phyloP scores from a whole-genome alignment of 331 rosid genomes.

The Quercus tomentella region DNA sequence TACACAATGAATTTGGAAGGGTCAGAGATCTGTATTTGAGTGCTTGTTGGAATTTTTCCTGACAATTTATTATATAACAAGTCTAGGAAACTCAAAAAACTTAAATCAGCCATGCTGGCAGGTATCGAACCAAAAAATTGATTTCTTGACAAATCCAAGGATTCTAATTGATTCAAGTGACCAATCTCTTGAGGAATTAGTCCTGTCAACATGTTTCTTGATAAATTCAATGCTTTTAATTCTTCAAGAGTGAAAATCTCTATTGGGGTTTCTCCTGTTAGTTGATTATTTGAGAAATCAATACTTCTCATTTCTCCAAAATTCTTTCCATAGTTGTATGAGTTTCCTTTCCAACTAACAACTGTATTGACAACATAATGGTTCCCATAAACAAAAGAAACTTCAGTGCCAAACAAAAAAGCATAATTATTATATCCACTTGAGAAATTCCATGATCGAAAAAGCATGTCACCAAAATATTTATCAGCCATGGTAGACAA shows the following conservation, averaged over 20 bases:
- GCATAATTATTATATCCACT: too few species aligned
- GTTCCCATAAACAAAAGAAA: too few species aligned
- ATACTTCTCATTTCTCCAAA: not conserved
- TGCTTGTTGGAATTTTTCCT: not conserved
- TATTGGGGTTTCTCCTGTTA: not conserved
- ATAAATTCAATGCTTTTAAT: conserved; percentile 1
- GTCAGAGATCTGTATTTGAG: not conserved
- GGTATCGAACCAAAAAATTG: not conserved
- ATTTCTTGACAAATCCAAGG: conserved; percentile 4
- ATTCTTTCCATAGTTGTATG: not conserved
- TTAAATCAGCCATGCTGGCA: not conserved
- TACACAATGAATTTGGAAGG: not conserved
- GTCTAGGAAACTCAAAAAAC: not conserved
- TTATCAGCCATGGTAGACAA: too few species aligned
- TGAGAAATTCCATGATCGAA: too few species aligned
- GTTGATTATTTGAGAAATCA: conserved; percentile 30
- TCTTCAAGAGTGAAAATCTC: not conserved
- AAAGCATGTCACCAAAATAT: too few species aligned
- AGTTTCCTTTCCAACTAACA: conserved; percentile 29
- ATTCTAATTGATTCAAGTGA: not conserved
- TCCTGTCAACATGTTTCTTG: conserved; percentile 12
- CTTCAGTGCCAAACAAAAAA: too few species aligned
- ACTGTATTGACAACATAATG: not conserved
- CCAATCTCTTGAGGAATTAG: not conserved
- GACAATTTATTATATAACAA: not conserved